Base-by-base conservation (phyloP, 371 early-diverging fungal genomes). In the Mortierella sp. region DNA sequence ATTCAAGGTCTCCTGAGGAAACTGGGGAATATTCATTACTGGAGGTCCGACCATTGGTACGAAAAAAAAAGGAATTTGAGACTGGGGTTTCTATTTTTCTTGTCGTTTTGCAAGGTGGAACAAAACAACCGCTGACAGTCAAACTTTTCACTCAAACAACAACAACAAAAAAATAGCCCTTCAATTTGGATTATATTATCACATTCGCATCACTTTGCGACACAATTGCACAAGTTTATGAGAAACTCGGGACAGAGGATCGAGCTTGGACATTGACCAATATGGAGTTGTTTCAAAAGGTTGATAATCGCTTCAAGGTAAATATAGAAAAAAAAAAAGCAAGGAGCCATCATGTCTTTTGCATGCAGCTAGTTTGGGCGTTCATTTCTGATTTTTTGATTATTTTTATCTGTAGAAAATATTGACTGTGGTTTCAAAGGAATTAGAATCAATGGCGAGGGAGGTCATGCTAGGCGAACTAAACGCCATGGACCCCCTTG, bases 161-260 rank as follows among this genome's bases (percentile, higher is more conserved):
- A 6, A n/a, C 35, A n/a, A 22, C 30, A 28, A 6, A 24, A 26
- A 40, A 16, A 57, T 57, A 79, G 80, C 80, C 80, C 0, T 79
- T 79, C 72, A 59, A 54, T 32, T 26, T 79, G 55, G 80, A 79
- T 59, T 79, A 75, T 58, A 62, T 79, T 10, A 74, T 79, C 1
- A 79, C 80, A n/a, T 79, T 79, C 66, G 54, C 80, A 2, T 74
- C 80, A 22, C 54, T 79, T 28, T 79, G 80, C 40, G 80, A 79
- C 26, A 65, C 71, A 68, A 79, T 79, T n/a, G 75, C 72, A 11
- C 69, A 74, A 40, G 71, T 71, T 11, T 79, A 79, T 32, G 80
- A 79, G 40, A 74, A 71, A 49, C 57, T 79, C 3, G 61, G 58
- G 6, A 52, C 64, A 2, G 57, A 70, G 32, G 71, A 70, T 14